phyloP scores from a whole-genome alignment of 805 yeast species.

The Kuraishia floccosa region DNA sequence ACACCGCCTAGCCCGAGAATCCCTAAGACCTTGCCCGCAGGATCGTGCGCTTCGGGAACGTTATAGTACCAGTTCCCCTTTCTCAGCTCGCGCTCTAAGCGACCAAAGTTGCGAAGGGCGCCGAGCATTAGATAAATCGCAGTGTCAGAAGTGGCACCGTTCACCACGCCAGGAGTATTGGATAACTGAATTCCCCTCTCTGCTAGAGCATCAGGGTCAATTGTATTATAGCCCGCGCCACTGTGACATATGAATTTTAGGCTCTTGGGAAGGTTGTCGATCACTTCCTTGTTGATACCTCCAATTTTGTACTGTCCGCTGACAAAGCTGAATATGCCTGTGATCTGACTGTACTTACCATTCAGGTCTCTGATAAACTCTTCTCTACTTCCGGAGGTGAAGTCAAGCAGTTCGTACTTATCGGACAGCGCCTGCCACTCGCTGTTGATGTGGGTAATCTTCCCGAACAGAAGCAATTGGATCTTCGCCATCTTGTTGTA shows the following conservation, averaged over 20 bases:
- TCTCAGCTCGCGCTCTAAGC: constrained; percentile 40
- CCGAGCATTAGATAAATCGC: constrained; percentile 38
- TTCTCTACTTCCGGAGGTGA: constrained; percentile 27
- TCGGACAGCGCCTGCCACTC: too few relatives aligned
- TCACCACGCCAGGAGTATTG: constrained; percentile 42
- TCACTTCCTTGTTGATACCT: constrained; percentile 33
- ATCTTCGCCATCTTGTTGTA: too few relatives aligned
- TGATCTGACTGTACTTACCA: constrained; percentile 21
- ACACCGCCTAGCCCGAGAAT: constrained; percentile 86
- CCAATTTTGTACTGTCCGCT: constrained; percentile 31
- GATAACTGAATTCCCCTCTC: constrained; percentile 31
- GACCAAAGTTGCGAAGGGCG: constrained; percentile 46
- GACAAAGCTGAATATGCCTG: constrained; percentile 43
- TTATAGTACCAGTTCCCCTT: constrained; percentile 50
- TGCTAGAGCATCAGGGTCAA: constrained; percentile 30
- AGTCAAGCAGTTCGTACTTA: constrained; percentile 26
- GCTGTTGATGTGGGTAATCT: too few relatives aligned
- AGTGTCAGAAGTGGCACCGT: constrained; percentile 46
- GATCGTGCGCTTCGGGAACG: constrained; percentile 60
- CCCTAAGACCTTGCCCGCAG: constrained; percentile 67
- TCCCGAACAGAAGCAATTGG: too few relatives aligned
- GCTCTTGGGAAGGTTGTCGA: constrained; percentile 22
- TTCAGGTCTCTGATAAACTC: constrained; percentile 27
- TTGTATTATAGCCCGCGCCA: constrained; percentile 50
- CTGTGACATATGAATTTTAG: constrained; percentile 32